A percentile compares a stretch with the other conserved stretches of the same genome.
These are phyloP conservation scores for Aspergillus japonicus DNA, from an alignment of 2,329 filamentous ascomycete species.

Conservation along the genomic window DNA sequence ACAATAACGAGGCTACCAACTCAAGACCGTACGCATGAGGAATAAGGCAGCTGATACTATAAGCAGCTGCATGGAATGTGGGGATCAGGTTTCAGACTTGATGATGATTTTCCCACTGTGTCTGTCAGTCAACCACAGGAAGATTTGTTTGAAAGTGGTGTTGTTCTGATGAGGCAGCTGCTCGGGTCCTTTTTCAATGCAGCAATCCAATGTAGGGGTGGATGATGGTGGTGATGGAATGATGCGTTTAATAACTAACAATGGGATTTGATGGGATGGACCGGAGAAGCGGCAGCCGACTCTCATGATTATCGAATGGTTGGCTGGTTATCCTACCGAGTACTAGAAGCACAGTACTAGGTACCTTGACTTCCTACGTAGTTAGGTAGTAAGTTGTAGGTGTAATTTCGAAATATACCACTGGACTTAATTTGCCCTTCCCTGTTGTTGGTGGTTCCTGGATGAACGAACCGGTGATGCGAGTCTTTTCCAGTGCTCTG, in stretches of 20 bases:
- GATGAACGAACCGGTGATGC: not conserved
- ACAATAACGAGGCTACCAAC: slow-evolving; percentile 7
- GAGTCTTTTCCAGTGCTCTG: not conserved
- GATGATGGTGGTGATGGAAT: not conserved
- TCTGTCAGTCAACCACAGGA: not conserved
- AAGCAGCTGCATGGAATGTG: slow-evolving; percentile 8
- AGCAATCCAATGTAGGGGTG: not conserved
- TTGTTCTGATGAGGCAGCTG: not conserved
- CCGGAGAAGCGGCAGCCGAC: not conserved
- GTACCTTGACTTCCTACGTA: too few relatives aligned
- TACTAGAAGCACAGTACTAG: too few relatives aligned
- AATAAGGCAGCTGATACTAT: slow-evolving; percentile 7
- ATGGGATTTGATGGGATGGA: not conserved
- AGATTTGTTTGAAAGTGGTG: not conserved
- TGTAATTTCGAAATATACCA: too few relatives aligned
- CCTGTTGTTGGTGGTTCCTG: not conserved
- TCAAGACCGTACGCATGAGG: slow-evolving; percentile 1
- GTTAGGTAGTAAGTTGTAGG: too few relatives aligned
- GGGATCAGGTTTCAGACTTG: slow-evolving; percentile 4
- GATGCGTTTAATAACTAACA: not conserved
- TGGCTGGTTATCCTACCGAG: not conserved
- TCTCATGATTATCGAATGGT: not conserved
- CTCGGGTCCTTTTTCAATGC: not conserved
- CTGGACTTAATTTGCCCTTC: not conserved
- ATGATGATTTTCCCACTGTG: not conserved